A percentile compares a stretch with the other conserved stretches of the same genome.
Evolutionary conservation across 768 basidiomycete species (phyloP).

Genomic region (Collybia sordida): DNA sequence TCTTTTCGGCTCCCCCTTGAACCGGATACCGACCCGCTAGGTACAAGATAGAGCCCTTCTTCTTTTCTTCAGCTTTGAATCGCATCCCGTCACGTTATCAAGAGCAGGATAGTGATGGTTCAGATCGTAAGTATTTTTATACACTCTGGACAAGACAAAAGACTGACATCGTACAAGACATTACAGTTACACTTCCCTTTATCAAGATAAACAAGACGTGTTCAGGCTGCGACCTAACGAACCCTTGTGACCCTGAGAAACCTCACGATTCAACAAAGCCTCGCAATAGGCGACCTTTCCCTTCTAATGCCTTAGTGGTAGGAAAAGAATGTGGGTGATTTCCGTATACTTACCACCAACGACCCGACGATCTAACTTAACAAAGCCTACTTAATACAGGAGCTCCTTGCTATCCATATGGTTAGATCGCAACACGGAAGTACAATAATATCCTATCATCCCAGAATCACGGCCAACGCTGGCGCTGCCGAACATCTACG

Average conservation of each 20-base stretch:
- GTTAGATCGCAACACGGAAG: slow-evolving; percentile 43
- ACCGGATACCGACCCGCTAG: slow-evolving; percentile 24
- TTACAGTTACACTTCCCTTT: slow-evolving; percentile 58
- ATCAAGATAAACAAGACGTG: slow-evolving; percentile 37
- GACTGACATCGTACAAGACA: slow-evolving; percentile 36
- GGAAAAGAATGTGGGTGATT: not conserved
- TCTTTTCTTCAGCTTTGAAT: slow-evolving; percentile 62
- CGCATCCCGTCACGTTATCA: slow-evolving; percentile 70
- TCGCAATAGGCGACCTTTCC: slow-evolving; percentile 25
- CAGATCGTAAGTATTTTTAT: slow-evolving; percentile 44
- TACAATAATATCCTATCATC: slow-evolving; percentile 54
- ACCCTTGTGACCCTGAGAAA: no score
- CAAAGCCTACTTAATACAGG: slow-evolving; percentile 37
- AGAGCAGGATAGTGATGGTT: slow-evolving; percentile 40
- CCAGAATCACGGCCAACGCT: slow-evolving; percentile 36
- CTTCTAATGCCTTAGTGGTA: slow-evolving; percentile 9
- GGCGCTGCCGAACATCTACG: slow-evolving; percentile 41
- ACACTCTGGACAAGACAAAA: not conserved
- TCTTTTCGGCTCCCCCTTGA: not conserved
- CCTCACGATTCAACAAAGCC: not conserved
- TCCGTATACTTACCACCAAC: not conserved
- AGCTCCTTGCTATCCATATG: slow-evolving; percentile 48
- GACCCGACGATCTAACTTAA: slow-evolving; percentile 13
- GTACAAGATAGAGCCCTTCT: slow-evolving; percentile 65
- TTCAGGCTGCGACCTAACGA: no score